Conservation (phyloP, 345 rosid species). For the Linum tenue region DNA sequence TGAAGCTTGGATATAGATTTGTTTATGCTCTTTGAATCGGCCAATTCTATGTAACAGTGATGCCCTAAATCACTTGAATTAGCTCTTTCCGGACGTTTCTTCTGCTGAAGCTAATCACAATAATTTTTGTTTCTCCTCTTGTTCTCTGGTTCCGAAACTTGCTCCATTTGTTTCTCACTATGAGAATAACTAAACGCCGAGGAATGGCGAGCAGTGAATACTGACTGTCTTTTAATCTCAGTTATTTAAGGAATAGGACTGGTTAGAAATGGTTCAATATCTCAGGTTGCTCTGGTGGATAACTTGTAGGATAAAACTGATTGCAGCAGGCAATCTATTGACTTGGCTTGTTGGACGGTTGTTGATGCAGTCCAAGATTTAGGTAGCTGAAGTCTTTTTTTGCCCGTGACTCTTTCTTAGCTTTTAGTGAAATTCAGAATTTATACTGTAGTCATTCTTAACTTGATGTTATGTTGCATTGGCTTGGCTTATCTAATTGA, state of each 20-base stretch:
- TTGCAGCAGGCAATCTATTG: background rate
- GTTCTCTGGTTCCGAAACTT: background rate
- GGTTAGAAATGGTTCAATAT: background rate
- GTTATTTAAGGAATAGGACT: too few species aligned
- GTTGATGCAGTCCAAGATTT: too few species aligned
- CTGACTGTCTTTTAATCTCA: too few species aligned
- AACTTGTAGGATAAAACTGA: background rate
- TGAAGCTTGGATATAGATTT: background rate
- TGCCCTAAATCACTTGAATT: background rate
- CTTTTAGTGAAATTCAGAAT: background rate
- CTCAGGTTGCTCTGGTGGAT: background rate
- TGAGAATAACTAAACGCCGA: background rate
- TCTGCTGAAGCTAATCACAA: background rate
- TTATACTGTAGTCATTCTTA: background rate
- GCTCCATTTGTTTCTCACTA: background rate
- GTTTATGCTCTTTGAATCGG: background rate
- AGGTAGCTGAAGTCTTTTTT: background rate
- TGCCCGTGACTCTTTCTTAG: background rate
- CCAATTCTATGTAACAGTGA: background rate
- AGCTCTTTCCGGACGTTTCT: background rate
- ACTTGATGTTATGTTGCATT: background rate
- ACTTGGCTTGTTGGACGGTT: background rate
- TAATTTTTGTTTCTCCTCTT: background rate
- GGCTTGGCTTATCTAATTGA: too few species aligned
- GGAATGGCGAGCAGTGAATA: background rate